Evolutionary conservation across 1,284 basidiomycete species (phyloP), one percentile per base, ranked within the genome.

Genomic region (Waitea zeae): DNA sequence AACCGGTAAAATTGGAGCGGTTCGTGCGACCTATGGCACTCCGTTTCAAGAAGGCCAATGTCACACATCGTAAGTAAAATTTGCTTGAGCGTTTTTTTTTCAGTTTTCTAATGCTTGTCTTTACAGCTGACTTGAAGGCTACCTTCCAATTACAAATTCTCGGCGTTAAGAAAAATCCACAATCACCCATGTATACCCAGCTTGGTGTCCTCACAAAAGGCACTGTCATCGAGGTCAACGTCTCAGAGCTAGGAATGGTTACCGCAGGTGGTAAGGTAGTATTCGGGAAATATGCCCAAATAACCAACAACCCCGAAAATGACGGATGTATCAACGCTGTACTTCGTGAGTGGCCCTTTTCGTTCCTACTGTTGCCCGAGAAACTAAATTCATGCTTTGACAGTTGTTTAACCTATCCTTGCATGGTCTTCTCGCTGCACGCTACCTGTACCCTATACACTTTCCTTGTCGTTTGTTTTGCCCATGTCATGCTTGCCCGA

Each of bases 141-240:
- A 98, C 95, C 1, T 99, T 99, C 73, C 95, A 98, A 56, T 64
- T 99, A 2, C 90, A 95, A 42, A 98, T 99, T 46, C 67, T 99
- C 31, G 89, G 88, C 37, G 93, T 99, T 42, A 99, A 98, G 69
- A 98, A 98, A 67, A 99, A 99, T 52, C 95, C 95, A 11, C 93
- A 98, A 52, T 96, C 90, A 17, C 95, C 95, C 0, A 88, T 98
- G 72, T 93, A 93, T 53, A 90, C 86, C 1, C 80, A 84, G 46
- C 71, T 93, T 15, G 95, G 95, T 41, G 95, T 99, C 15, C 70
- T 99, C 56, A 98, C 95, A 3, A 98, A 98, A 57, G 95, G 95
- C 42, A 98, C 95, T 4, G 81, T 99, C 43, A 80, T 99, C 46
- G 95, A 99, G 55, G 93, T 98, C 49, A 98, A 99, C 51, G 93